A percentile compares a stretch with the other conserved stretches of the same genome.
These are phyloP conservation scores for Pichia inconspicua DNA, from an alignment of 1,139 yeast genomes.

Conservation along the genomic window DNA sequence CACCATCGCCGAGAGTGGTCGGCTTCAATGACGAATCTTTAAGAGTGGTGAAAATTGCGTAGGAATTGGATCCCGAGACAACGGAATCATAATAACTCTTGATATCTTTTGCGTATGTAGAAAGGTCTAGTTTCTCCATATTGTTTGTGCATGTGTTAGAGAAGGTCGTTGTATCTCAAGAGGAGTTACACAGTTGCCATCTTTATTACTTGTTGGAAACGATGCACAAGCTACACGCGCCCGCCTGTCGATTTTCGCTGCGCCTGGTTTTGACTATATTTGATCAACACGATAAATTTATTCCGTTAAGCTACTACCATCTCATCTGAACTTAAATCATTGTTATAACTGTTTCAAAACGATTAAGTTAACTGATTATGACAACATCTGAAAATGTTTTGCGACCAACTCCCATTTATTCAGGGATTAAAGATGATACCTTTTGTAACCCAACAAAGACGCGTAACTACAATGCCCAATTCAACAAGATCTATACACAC, in stretches of 20 bases:
- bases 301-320: no score
- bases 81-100: constrained; percentile 57
- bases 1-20: constrained; percentile 51
- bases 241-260: neutral
- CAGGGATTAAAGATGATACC: constrained; percentile 5
- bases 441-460: constrained; percentile 13
- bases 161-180: neutral
- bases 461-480: constrained; percentile 61
- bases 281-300: no score
- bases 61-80: constrained; percentile 54
- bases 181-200: neutral
- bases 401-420: constrained; percentile 1
- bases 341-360: no score
- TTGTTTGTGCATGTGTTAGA: neutral
- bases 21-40: constrained; percentile 51
- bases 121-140: constrained; percentile 52
- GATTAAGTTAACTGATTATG: neutral
- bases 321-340: no score
- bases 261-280: neutral
- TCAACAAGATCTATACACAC: constrained; percentile 63
- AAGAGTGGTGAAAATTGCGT: constrained; percentile 60
- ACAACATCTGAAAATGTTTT: constrained; percentile 1
- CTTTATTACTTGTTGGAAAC: neutral
- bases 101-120: constrained; percentile 52
- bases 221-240: neutral